These are phyloP conservation scores for Yarrowia deformans DNA, from an alignment of 805 yeast species.

Conservation along the genomic window DNA sequence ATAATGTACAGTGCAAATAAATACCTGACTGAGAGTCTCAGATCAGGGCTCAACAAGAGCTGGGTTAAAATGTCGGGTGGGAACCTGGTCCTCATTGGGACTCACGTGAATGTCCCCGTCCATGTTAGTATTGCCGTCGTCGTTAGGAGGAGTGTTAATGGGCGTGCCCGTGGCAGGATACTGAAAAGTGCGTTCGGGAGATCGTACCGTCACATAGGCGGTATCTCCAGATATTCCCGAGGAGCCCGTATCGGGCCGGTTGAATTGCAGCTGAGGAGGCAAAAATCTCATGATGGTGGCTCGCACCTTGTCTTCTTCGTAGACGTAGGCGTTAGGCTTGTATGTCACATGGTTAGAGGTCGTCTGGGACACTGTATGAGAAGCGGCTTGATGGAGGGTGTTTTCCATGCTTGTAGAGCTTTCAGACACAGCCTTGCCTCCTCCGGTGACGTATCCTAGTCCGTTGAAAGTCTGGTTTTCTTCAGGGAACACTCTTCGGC, in stretches of 20 bases:
- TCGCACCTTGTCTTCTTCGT: slow-evolving; percentile 27
- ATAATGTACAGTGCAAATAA: slow-evolving; percentile 14
- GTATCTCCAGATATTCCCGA: slow-evolving; percentile 19
- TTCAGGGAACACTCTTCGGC: slow-evolving; percentile 21
- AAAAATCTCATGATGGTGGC: slow-evolving; percentile 23
- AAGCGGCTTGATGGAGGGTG: slow-evolving; percentile 2
- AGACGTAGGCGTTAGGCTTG: slow-evolving; percentile 14
- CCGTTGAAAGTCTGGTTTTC: slow-evolving; percentile 16
- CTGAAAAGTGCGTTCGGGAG: slow-evolving; percentile 18
- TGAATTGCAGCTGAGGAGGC: slow-evolving; percentile 2
- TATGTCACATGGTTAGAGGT: neutral
- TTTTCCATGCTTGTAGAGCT: neutral
- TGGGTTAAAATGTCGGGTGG: slow-evolving; percentile 7
- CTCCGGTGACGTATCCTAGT: slow-evolving; percentile 4
- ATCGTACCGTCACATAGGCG: slow-evolving; percentile 5
- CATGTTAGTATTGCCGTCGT: neutral
- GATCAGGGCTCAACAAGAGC: slow-evolving; percentile 12
- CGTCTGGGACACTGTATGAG: slow-evolving; percentile 1
- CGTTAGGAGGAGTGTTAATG: slow-evolving; percentile 4
- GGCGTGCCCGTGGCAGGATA: slow-evolving; percentile 6
- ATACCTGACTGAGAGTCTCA: neutral
- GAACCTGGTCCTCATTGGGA: neutral
- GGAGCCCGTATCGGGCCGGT: slow-evolving; percentile 4
- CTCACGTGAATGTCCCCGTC: neutral
- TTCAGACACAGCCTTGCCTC: slow-evolving; percentile 6